These are phyloP conservation scores for Metroxylon sagu DNA, from an alignment of 176 grass and related monocot species.

Conservation along the genomic window DNA sequence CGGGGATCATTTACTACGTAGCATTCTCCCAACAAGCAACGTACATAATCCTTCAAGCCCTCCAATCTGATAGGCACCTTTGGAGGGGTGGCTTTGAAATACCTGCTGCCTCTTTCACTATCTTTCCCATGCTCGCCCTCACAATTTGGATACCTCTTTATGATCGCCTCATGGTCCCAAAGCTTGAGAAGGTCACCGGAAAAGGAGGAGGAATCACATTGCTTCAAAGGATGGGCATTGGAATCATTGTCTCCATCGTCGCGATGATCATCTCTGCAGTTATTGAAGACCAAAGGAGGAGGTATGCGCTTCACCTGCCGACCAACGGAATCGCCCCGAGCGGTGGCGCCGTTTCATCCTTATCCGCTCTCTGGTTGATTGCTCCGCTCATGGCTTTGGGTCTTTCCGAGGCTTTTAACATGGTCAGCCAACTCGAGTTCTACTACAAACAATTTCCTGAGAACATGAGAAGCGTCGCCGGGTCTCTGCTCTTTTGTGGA, in stretches of 20 bases:
- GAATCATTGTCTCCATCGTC: slow-evolving; percentile 64
- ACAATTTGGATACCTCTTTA: slow-evolving; percentile 88
- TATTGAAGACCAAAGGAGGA: slow-evolving; percentile 49
- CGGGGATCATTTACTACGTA: slow-evolving; percentile 82
- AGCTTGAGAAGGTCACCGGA: slow-evolving; percentile 33
- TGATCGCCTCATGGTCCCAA: slow-evolving; percentile 59
- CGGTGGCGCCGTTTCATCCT: slow-evolving; percentile 58
- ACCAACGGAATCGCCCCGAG: slow-evolving; percentile 34
- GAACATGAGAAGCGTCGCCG: slow-evolving; percentile 92
- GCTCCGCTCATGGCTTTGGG: slow-evolving; percentile 89
- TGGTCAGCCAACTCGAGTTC: slow-evolving; percentile 99
- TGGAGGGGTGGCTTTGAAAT: slow-evolving; percentile 51
- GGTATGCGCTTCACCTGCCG: slow-evolving; percentile 34
- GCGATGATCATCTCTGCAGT: slow-evolving; percentile 77
- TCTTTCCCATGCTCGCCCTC: slow-evolving; percentile 82
- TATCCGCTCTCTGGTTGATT: slow-evolving; percentile 86
- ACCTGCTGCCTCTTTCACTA: slow-evolving; percentile 73
- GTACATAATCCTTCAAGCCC: slow-evolving; percentile 66
- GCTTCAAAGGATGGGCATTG: slow-evolving; percentile 77
- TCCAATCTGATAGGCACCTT: slow-evolving; percentile 79
- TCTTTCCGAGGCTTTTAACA: slow-evolving; percentile 80
- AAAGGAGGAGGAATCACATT: slow-evolving; percentile 60
- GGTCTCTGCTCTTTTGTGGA: slow-evolving; percentile 79
- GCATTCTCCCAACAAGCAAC: slow-evolving; percentile 83
- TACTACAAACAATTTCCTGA: slow-evolving; percentile 98